Conservation (phyloP, 176 grass and related monocot genomes). For the Rhipidocladum racemiflorum region DNA sequence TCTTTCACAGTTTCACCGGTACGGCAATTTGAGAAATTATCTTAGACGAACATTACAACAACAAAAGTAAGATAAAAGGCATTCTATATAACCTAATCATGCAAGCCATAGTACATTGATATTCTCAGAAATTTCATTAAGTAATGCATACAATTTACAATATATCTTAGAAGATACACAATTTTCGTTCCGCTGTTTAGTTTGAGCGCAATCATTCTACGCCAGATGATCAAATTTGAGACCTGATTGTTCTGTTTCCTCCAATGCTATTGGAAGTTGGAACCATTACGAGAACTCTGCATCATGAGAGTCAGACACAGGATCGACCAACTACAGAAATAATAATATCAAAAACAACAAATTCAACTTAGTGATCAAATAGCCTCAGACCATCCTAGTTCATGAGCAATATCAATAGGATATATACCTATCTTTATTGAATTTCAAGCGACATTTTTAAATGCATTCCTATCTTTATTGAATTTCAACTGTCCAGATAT, state of each 20-base stretch:
- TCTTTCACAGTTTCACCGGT: background rate
- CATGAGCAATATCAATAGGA: slow-evolving; percentile 41
- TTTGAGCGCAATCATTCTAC: background rate
- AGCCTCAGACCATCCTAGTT: slow-evolving; percentile 88
- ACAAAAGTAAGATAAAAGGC: too few species aligned
- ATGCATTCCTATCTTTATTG: too few species aligned
- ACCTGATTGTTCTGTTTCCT: background rate
- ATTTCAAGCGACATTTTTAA: too few species aligned
- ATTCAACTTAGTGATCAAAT: background rate
- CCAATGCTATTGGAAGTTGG: background rate
- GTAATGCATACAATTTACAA: background rate
- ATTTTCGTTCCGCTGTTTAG: background rate
- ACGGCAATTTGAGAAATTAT: background rate
- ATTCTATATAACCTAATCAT: background rate
- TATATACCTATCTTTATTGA: too few species aligned
- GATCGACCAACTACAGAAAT: background rate
- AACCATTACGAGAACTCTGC: background rate
- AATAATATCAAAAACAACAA: background rate
- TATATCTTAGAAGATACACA: background rate
- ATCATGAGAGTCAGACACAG: background rate
- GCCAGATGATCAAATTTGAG: background rate
- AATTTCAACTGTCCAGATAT: background rate
- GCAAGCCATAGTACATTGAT: background rate
- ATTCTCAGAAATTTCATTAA: background rate
- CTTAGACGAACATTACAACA: background rate